Percentiles rank a stretch among this genome's conserved stretches.
Conservation (phyloP, 2,329 filamentous ascomycete genomes). For the Fusarium anthophilum region DNA sequence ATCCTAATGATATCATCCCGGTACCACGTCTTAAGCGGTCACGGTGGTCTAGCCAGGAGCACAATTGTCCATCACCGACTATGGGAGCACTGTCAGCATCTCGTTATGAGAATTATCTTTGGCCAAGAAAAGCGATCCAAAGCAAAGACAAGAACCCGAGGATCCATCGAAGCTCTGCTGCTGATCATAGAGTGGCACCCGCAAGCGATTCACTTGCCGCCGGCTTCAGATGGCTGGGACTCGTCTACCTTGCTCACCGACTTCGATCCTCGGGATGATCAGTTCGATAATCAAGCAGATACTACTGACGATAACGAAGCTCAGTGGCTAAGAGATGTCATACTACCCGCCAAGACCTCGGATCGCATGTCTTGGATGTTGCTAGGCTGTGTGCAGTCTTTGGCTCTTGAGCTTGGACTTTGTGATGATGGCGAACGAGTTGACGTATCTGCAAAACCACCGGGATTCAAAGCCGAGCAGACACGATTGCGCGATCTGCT, state of each 20-base stretch:
- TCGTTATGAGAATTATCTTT: slow-evolving; percentile 62
- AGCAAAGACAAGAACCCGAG: slow-evolving; percentile 58
- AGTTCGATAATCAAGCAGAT: slow-evolving; percentile 20
- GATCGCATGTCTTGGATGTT: slow-evolving; percentile 69
- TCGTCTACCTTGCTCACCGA: slow-evolving; percentile 58
- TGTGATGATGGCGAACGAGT: slow-evolving; percentile 8
- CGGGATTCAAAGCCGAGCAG: neutral
- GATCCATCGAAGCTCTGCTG: slow-evolving; percentile 62
- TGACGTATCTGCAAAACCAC: neutral
- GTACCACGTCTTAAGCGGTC: slow-evolving; percentile 55
- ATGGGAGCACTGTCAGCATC: slow-evolving; percentile 63
- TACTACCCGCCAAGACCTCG: slow-evolving; percentile 62
- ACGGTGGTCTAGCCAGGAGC: slow-evolving; percentile 56
- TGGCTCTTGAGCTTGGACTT: slow-evolving; percentile 23
- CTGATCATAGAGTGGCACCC: slow-evolving; percentile 67
- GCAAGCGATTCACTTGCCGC: slow-evolving; percentile 62
- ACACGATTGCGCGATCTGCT: slow-evolving; percentile 5
- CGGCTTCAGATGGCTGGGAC: slow-evolving; percentile 64
- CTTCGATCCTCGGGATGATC: slow-evolving; percentile 46
- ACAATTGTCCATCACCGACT: slow-evolving; percentile 63
- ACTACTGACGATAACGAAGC: neutral
- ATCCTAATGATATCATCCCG: slow-evolving; percentile 65
- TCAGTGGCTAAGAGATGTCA: slow-evolving; percentile 61
- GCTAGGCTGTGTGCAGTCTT: slow-evolving; percentile 51
- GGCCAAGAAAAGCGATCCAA: slow-evolving; percentile 63